phyloP scores from a whole-genome alignment of 1,284 basidiomycete genomes.

The Marasmius oreades region DNA sequence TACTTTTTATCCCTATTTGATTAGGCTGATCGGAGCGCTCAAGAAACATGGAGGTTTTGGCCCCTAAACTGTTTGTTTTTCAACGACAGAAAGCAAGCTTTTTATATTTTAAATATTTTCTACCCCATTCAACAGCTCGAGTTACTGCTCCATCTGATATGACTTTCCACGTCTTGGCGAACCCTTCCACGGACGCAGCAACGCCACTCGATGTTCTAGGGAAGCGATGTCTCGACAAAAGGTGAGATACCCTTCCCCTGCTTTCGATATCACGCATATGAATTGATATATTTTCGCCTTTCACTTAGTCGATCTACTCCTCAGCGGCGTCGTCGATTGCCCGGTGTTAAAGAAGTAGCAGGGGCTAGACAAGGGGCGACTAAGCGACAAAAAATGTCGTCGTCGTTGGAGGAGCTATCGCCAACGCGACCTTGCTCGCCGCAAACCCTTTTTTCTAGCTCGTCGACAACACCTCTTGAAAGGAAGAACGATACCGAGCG shows the following conservation, averaged over 20 bases:
- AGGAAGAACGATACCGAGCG: neutral
- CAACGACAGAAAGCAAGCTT: neutral
- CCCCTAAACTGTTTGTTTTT: neutral
- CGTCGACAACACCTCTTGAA: neutral
- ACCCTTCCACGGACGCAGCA: neutral
- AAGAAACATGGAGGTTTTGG: neutral
- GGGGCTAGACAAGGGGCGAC: neutral
- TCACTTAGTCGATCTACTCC: conserved; percentile 1
- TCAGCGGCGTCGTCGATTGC: neutral
- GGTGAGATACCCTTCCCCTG: conserved; percentile 2
- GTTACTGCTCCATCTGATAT: neutral
- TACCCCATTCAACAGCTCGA: too few species aligned
- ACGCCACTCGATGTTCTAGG: neutral
- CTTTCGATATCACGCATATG: neutral
- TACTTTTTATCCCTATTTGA: neutral
- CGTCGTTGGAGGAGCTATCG: neutral
- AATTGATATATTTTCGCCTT: neutral
- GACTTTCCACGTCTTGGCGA: neutral
- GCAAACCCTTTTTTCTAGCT: neutral
- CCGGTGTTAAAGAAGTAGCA: neutral
- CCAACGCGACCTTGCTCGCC: neutral
- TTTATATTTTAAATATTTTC: neutral
- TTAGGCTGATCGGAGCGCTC: too few species aligned
- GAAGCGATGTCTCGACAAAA: conserved; percentile 3
- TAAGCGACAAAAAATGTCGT: neutral